Base-by-base conservation (phyloP, 2,329 filamentous ascomycete species). In the Fusarium algeriense region DNA sequence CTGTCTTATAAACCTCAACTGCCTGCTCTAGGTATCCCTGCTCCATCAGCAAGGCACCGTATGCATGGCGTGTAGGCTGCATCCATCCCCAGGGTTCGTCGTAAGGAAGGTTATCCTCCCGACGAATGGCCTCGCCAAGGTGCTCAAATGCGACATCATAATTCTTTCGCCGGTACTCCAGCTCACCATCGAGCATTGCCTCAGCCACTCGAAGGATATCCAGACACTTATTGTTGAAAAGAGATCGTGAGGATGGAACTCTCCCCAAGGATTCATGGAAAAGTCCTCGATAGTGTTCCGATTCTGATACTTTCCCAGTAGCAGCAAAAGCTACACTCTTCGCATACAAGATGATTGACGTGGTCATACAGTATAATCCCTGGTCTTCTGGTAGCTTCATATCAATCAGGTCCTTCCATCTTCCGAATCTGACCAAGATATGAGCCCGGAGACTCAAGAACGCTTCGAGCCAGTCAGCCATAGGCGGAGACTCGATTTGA, bases 71-170 rank as follows among this genome's bases (percentile, higher is more conserved):
- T 0, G 89, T 87, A 0, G 92, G 92, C 76, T 92, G 90, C 91
- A 94, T 93, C 91, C 92, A 94, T 0, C 90, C 90, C 91, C 91
- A 93, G 0, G 92, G 92, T 77, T 94, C 92, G 52, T 91, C 90
- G 67, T 92, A 94, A 0, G 88, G 89, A 32, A 94, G 83, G 0
- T 78, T 80, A 73, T 92, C 91, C 68, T 93, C 90, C 5, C 87
- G 83, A 2, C 80, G 76, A 26, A 92, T 88, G 0, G 91, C 86
- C 14, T 81, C 82, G 3, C 86, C 84, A 5, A 94, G 81, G 55
- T 88, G 84, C 6, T 80, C 75, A 75, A 92, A 93, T 0, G 91
- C 92, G 0, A 77, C 50, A 0, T 88, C 85, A 57, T 86, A 85
- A 54, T 91, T 86, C 0, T 85, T 86, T 6, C 83, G 83, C 3